Conservation (phyloP, 2,329 filamentous ascomycete species). For the Talaromyces amestolkiae region DNA sequence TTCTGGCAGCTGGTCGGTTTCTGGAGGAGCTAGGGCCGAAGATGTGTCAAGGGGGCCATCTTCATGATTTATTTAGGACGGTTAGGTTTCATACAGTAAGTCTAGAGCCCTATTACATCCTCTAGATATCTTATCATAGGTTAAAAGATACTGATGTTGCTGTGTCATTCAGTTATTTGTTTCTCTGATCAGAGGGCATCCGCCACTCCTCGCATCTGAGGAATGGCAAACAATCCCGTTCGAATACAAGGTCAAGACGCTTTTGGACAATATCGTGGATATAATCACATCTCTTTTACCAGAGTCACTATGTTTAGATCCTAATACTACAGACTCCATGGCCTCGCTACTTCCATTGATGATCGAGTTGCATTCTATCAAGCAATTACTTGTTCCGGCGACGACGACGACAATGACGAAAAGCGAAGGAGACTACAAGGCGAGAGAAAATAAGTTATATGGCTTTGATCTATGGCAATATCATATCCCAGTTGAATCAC, state of each 20-base stretch:
- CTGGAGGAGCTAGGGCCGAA: background rate
- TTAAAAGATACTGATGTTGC: no score
- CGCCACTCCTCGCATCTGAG: background rate
- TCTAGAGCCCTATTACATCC: no score
- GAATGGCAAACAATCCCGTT: background rate
- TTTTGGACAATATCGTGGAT: background rate
- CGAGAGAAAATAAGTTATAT: background rate
- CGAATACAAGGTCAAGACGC: background rate
- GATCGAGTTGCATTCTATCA: constrained; percentile 2
- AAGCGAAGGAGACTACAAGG: background rate
- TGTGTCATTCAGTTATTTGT: background rate
- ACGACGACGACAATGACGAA: background rate
- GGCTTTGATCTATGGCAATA: background rate
- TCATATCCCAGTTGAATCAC: background rate
- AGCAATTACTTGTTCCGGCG: background rate
- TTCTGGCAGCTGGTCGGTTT: background rate
- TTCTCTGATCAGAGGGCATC: background rate
- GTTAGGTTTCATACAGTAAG: background rate
- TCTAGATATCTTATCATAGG: no score
- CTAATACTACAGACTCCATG: background rate
- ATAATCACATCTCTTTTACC: background rate
- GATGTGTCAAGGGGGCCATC: background rate
- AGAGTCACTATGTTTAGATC: no score
- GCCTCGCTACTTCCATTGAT: background rate
- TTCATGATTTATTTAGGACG: background rate